Evolutionary conservation across 139 green algal species (phyloP).

Genomic region (Diplosphaera chodatii): DNA sequence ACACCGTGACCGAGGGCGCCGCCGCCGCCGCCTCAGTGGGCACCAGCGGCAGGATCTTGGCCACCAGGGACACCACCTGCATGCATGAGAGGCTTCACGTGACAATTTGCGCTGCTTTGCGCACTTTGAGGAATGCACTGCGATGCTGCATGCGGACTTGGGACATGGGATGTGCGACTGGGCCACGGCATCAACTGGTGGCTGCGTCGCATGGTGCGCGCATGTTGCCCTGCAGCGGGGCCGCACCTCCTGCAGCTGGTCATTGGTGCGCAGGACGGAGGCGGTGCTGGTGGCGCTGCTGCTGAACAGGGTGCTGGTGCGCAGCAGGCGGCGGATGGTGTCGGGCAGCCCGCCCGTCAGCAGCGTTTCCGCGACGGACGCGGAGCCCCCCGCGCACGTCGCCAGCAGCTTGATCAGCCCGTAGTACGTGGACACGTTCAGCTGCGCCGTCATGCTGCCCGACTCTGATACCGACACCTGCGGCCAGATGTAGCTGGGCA

Average conservation of each 20-base stretch:
- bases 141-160: too few species aligned
- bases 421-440: slow-evolving; percentile 73
- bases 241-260: slow-evolving; percentile 70
- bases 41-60: slow-evolving; percentile 71
- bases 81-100: too few species aligned
- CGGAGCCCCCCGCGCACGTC: slow-evolving; percentile 46
- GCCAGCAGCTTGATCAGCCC: slow-evolving; percentile 73
- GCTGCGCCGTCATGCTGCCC: slow-evolving; percentile 56
- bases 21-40: slow-evolving; percentile 40
- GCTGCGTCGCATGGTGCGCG: too few species aligned
- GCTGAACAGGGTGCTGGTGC: slow-evolving; percentile 48
- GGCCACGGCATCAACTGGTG: too few species aligned
- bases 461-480: slow-evolving; percentile 32
- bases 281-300: slow-evolving; percentile 7
- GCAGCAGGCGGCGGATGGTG: slow-evolving; percentile 51
- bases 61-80: slow-evolving; percentile 55
- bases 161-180: too few species aligned
- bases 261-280: slow-evolving; percentile 55
- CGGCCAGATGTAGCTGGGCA: too few species aligned
- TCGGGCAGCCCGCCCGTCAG: slow-evolving; percentile 43
- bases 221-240: too few species aligned
- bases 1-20: slow-evolving; percentile 14
- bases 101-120: too few species aligned
- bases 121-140: too few species aligned
- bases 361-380: slow-evolving; percentile 58